A percentile compares a stretch with the other conserved stretches of the same genome.
These are phyloP conservation scores for Asparagopsis taxiformis DNA, from an alignment of 31 red algal species.

Conservation along the genomic window DNA sequence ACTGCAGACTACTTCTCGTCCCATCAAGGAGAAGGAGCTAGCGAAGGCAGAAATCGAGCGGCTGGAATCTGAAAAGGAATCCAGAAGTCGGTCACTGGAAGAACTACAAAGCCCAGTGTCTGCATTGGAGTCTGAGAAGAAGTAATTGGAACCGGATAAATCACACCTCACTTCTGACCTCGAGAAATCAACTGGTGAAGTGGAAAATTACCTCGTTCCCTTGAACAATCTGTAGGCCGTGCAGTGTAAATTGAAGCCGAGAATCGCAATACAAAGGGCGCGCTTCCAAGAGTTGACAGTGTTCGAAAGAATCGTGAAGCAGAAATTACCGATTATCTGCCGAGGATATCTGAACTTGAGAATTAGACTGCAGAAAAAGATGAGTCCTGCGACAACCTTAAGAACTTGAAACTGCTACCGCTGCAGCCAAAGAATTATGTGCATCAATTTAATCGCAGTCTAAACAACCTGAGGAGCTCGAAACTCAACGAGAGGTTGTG, in stretches of 20 bases:
- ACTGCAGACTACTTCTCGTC: neutral
- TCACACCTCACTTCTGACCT: conserved; percentile 3
- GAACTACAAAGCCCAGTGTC: conserved; percentile 16
- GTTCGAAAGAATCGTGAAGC: conserved; percentile 5
- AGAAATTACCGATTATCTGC: conserved; percentile 1
- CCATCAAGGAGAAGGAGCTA: neutral
- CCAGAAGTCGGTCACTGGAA: neutral
- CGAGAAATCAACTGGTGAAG: conserved; percentile 1
- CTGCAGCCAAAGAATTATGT: neutral
- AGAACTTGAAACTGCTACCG: neutral
- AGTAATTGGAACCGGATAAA: conserved; percentile 11
- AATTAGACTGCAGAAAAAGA: neutral
- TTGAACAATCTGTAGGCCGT: neutral
- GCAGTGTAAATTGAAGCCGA: neutral
- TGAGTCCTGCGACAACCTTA: neutral
- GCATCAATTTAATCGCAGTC: neutral
- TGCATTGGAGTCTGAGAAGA: conserved; percentile 1
- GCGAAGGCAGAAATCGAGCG: neutral
- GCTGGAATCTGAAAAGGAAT: conserved; percentile 1
- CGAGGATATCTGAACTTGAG: neutral
- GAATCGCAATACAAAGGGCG: neutral
- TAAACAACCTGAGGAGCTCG: neutral
- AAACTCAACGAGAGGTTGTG: neutral
- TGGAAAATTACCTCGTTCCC: neutral
- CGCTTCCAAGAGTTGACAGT: neutral